Evolutionary conservation across 345 rosid genomes (phyloP), one percentile per base, ranked within the genome.

Genomic region (Ceriops decandra): DNA sequence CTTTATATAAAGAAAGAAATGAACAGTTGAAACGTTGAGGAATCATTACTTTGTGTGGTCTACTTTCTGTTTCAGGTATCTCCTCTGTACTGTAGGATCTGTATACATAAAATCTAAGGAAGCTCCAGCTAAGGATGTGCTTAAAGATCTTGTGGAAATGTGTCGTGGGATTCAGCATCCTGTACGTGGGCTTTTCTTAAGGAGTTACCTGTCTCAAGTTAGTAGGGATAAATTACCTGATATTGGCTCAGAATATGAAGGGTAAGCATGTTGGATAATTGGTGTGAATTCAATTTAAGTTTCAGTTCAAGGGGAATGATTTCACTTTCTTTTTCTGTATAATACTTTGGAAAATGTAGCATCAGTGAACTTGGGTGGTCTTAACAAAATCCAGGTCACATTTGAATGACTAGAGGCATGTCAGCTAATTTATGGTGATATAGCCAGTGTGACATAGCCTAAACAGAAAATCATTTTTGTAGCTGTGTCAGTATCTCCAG

Each of bases 151-250:
- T 36, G 99, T 95, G 62, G 99, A 95, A 79, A 95, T 95, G 99
- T 95, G 99, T 59, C 99, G 96, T 62, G 99, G 99, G 59, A 88
- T 95, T 84, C 99, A 95, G 83, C 83, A 95, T 87, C 99, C 99
- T 69, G 79, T 95, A 35, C 97, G 98, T 52, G 99, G 99, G 76
- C 98, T 95, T 60, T 95, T 95, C 77, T 82, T 95, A 64, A 88
- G 99, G 85, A 95, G 99, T 83, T 95, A 95, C 73, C 98, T 95
- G 76, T 86, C 99, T 24, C 99, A 86, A 85, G 85, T 95, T 70
- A 92, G 99, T 75, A 87, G 90, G 80, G 96, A 95, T 76, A 95
- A 95, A 81, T 87, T 95, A 71, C 98, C 97, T 51, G 97, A 92
- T 75, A 85, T 87, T 72, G 98, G 97, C 71, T 91, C 99, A 0